Base-by-base conservation (phyloP, 768 basidiomycete species). In the Lactarius indigo region DNA sequence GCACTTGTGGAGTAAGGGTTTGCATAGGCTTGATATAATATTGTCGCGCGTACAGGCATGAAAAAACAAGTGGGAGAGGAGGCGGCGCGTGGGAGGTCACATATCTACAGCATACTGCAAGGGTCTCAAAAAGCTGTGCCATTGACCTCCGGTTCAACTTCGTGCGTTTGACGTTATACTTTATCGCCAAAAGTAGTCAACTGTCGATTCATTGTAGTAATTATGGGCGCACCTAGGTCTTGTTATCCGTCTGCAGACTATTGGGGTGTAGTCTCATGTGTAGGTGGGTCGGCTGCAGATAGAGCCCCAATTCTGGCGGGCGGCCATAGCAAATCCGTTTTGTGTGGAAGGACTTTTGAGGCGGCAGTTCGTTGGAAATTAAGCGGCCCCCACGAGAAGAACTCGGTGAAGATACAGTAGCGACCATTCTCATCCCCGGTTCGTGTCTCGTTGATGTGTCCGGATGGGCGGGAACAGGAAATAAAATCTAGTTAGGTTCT, bases 81-180 rank as follows among this genome's bases (percentile, higher is more conserved):
- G 39, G 17, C 15, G 39, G 17, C 15, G 17, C 15, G 37, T 13
- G 37, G 37, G 37, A 39, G 37, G 37, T 6, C 6, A 18, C 41
- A 42, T 42, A 42, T 44, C 42, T 9, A 0, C 42, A 44, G 6
- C 20, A 44, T 44, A 20, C 42, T 6, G 5, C 39, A 44, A 10
- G 42, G 20, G 18, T 44, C 9, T 9, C 20, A 20, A 17, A 44
- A 44, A 42, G 18, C 41, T 20, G 41, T 20, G 18, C 41, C 18
- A 18, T 42, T 42, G 41, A 42, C 55, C 18, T 33, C 59, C 44
- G 23, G 39, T 95, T 96, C 82, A 98, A 87, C 85, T 98, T 98
- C 70, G 96, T 98, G 80, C 96, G 90, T 85, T 98, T 98, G 71
- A 91, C 89, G 80, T 94, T 94, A 77, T 94, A 93, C 90, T 94